Evolutionary conservation across 768 basidiomycete species (phyloP).

Genomic region (Coprinopsis strossmayeri): DNA sequence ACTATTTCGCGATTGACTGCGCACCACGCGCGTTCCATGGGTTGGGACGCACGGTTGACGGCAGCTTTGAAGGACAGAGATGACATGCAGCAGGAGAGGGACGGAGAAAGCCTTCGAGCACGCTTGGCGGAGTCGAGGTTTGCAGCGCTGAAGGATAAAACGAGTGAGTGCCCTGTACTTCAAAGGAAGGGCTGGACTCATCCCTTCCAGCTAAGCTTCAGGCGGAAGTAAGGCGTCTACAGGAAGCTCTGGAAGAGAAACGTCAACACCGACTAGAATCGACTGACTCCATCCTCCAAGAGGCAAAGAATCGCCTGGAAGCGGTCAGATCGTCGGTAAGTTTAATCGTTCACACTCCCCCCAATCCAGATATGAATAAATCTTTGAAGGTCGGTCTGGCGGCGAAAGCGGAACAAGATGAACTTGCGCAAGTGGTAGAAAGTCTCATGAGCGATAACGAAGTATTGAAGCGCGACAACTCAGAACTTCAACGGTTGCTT

Average conservation of each 20-base stretch:
- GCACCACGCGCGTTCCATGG: conserved; percentile 63
- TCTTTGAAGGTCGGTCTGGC: conserved; percentile 31
- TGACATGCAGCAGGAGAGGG: conserved; percentile 79
- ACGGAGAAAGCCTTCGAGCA: conserved; percentile 61
- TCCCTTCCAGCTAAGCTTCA: conserved; percentile 55
- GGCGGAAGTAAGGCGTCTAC: conserved; percentile 55
- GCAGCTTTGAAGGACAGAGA: conserved; percentile 69
- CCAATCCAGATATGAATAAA: conserved; percentile 13
- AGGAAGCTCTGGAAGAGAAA: conserved; percentile 56
- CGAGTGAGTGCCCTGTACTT: conserved; percentile 34
- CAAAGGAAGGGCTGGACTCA: conserved; percentile 1
- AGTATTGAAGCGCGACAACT: conserved; percentile 71
- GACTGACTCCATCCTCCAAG: conserved; percentile 60
- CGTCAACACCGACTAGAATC: conserved; percentile 55
- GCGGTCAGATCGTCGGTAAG: conserved; percentile 53
- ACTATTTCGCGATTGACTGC: conserved; percentile 61
- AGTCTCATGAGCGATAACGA: conserved; percentile 86
- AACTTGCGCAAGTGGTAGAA: conserved; percentile 67
- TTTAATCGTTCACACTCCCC: conserved; percentile 10
- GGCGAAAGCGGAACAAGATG: conserved; percentile 43
- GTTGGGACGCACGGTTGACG: conserved; percentile 62
- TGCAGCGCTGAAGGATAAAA: conserved; percentile 58
- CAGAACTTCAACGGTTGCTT: conserved; percentile 70
- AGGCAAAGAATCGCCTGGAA: conserved; percentile 58
- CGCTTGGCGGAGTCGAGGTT: conserved; percentile 62